Percentiles rank a stretch among this genome's conserved stretches.
Conservation (phyloP, 2,329 filamentous ascomycete species). For the Hymenoscyphus infarciens region DNA sequence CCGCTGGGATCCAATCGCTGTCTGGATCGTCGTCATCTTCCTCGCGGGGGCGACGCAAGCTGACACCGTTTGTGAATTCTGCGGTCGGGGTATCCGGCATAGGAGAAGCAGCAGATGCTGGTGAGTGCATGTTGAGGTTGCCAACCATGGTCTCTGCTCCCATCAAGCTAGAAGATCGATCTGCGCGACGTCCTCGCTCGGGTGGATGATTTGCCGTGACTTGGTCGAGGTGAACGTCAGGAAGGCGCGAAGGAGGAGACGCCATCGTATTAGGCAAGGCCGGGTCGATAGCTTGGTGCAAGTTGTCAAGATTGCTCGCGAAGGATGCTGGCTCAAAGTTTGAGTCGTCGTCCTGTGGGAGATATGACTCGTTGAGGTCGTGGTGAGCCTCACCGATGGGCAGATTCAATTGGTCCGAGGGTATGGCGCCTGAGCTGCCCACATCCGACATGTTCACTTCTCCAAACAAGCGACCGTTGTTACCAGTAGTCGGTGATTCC, state of each 20-base stretch:
- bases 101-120: slow-evolving; percentile 26
- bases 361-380: neutral
- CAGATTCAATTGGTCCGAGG: slow-evolving; percentile 29
- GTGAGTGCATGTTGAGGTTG: slow-evolving; percentile 34
- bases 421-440: slow-evolving; percentile 34
- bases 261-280: slow-evolving; percentile 18
- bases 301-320: neutral
- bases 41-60: slow-evolving; percentile 33
- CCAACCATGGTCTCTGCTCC: slow-evolving; percentile 35
- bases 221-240: slow-evolving; percentile 4
- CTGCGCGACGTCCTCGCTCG: slow-evolving; percentile 15
- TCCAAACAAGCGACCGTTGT: slow-evolving; percentile 32
- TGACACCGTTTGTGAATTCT: slow-evolving; percentile 18
- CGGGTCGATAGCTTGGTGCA: neutral
- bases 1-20: slow-evolving; percentile 24
- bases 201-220: slow-evolving; percentile 6
- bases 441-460: slow-evolving; percentile 32
- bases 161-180: slow-evolving; percentile 31
- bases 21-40: slow-evolving; percentile 24
- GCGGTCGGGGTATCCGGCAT: slow-evolving; percentile 8
- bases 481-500: slow-evolving; percentile 6
- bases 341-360: slow-evolving; percentile 1
- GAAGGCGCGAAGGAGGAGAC: slow-evolving; percentile 16
- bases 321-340: neutral
- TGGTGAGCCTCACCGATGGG: slow-evolving; percentile 19